Base-by-base conservation (phyloP, 345 rosid genomes). In the Eucalyptus pumila region DNA sequence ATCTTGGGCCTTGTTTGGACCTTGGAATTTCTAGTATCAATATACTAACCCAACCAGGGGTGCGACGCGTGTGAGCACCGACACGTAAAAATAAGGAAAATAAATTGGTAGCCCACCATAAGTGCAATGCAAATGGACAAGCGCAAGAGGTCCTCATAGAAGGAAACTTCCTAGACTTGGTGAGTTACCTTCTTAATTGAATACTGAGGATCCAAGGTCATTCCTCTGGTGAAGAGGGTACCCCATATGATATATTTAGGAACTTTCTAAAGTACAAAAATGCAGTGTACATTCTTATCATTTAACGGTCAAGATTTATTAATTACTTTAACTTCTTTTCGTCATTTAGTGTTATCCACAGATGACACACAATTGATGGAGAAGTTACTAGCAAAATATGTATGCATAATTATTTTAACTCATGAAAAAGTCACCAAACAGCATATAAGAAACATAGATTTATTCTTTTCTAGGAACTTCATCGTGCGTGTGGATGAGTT, bases 51-150 rank as follows among this genome's bases (percentile, higher is more conserved):
- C 24, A 52, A 52, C 9, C 9, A 52, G 11, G 9, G 24, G 2
- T 19, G 58, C 10, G 4, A 19, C 0, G 24, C 2, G 0, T 19
- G 23, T 52, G 24, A 52, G 24, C 24, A 52, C 9, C 0, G 58
- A 52, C 58, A 19, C 58, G 10, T 52, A 52, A 19, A 52, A 52
- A 52, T 52, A 52, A 52, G 11, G 58, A 52, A 52, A 21, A 11
- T 21, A 52, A 21, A 2, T 52, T 4, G 26, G 10, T 52, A 52
- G 26, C 26, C 58, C 58, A 52, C 11, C 58, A 8, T 52, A 8
- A 9, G 26, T 52, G 58, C 58, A 52, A 52, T 52, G 58, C 58
- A 52, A 52, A 52, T 52, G 58, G 1, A 52, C 1, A 52, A 52
- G 26, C 11, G 1, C 26, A 21, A 9, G 24, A 52, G 58, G 24